Evolutionary conservation across 208 protist species (phyloP).

Genomic region (Trichomonas gallinae): DNA sequence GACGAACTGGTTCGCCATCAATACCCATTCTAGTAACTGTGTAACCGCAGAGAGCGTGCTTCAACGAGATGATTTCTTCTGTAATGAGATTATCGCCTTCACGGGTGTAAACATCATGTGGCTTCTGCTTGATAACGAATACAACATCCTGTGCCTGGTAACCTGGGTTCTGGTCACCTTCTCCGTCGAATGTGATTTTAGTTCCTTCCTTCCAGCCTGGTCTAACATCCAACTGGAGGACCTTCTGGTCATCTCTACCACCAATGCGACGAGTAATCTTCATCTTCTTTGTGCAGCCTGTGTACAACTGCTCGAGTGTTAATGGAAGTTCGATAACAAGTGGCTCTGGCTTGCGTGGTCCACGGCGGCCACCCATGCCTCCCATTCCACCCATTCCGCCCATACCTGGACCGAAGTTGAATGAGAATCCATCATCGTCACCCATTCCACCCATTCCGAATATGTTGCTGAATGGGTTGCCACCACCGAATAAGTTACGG

Average conservation of each 20-base stretch:
- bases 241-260: neutral
- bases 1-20: neutral
- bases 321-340: neutral
- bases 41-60: conserved; percentile 38
- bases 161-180: conserved; percentile 27
- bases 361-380: neutral
- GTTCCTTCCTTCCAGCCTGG: conserved; percentile 25
- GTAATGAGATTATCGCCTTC: conserved; percentile 34
- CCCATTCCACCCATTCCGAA: conserved; percentile 2
- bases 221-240: neutral
- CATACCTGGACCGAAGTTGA: neutral
- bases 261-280: neutral
- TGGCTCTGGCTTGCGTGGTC: neutral
- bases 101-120: conserved; percentile 26
- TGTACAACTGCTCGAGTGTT: neutral
- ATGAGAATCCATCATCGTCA: neutral
- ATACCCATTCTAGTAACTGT: neutral
- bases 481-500: neutral
- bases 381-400: neutral
- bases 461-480: neutral
- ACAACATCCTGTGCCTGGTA: conserved; percentile 19
- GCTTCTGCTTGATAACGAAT: conserved; percentile 27
- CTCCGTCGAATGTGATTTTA: conserved; percentile 27
- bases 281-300: neutral
- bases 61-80: conserved; percentile 28